Percentiles rank a stretch among this genome's conserved stretches.
Conservation (phyloP, 371 early-diverging fungal genomes). For the Apophysomyces ossiformis region DNA sequence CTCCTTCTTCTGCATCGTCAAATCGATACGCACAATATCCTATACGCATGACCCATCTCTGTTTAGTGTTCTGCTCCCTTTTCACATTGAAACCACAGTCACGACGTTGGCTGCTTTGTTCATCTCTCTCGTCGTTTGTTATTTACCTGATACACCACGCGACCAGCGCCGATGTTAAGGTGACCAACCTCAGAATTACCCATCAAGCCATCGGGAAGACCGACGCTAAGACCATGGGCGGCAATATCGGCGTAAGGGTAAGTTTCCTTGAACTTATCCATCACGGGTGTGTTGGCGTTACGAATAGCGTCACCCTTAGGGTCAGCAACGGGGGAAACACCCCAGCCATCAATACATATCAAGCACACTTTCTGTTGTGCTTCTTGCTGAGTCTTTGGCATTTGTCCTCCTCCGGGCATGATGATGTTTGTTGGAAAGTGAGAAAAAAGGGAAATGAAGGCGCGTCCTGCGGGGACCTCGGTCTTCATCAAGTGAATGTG, state of each 20-base stretch:
- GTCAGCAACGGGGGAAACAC: constrained; percentile 74
- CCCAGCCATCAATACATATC: constrained; percentile 96
- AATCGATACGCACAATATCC: constrained; percentile 98
- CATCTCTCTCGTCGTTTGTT: background rate
- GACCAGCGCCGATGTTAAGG: constrained; percentile 99
- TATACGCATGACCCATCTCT: constrained; percentile 25
- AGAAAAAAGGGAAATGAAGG: background rate
- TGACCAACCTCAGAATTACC: constrained; percentile 99
- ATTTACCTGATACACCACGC: constrained; percentile 95
- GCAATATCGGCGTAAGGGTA: constrained; percentile 79
- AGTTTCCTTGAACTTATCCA: constrained; percentile 79
- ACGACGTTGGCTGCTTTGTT: background rate
- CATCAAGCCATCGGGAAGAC: constrained; percentile 98
- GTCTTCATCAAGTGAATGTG: background rate
- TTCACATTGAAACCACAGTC: constrained; percentile 19
- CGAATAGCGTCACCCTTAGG: constrained; percentile 91
- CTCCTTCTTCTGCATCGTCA: constrained; percentile 79
- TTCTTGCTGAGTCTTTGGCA: constrained; percentile 46
- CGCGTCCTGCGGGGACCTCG: constrained; percentile 1
- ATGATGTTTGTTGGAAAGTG: constrained; percentile 25
- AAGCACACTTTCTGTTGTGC: constrained; percentile 73
- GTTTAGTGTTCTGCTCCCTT: background rate
- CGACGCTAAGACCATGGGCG: constrained; percentile 98
- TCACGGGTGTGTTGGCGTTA: constrained; percentile 94
- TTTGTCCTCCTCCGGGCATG: constrained; percentile 61